Conservation (phyloP, 441 rosid species). For the Pelargonium cotyledonis region DNA sequence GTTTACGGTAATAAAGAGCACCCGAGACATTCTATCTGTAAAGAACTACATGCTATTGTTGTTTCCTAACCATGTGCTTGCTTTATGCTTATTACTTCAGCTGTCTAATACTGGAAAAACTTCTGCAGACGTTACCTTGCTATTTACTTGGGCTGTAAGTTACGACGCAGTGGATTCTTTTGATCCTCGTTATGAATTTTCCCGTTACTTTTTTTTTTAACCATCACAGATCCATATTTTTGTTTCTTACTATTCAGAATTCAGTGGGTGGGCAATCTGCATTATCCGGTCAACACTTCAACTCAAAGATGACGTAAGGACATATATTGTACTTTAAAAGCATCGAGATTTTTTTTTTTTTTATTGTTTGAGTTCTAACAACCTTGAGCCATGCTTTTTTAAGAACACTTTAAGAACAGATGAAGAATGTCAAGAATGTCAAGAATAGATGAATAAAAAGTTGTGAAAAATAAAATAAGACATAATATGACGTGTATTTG, state of each 20-base stretch:
- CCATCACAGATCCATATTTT: not conserved
- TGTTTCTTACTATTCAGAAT: not conserved
- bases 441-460: too few relatives aligned
- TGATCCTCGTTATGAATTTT: not conserved
- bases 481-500: not conserved
- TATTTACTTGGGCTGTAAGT: slow-evolving; percentile 1
- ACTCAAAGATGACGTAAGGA: slow-evolving; percentile 1
- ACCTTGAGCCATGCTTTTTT: too few relatives aligned
- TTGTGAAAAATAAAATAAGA: too few relatives aligned
- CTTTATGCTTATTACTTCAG: not conserved
- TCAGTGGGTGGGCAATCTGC: slow-evolving; percentile 1
- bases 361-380: too few relatives aligned
- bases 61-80: not conserved
- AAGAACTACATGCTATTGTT: not conserved
- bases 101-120: slow-evolving; percentile 3
- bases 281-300: not conserved
- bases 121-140: not conserved
- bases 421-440: too few relatives aligned
- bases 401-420: too few relatives aligned
- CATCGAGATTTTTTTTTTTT: not conserved
- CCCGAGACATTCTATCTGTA: not conserved
- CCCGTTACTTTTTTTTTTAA: not conserved
- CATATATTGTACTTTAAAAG: not conserved
- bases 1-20: not conserved
- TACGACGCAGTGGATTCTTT: not conserved